Conservation (phyloP, 1,284 basidiomycete species). For the Athelia sp. region DNA sequence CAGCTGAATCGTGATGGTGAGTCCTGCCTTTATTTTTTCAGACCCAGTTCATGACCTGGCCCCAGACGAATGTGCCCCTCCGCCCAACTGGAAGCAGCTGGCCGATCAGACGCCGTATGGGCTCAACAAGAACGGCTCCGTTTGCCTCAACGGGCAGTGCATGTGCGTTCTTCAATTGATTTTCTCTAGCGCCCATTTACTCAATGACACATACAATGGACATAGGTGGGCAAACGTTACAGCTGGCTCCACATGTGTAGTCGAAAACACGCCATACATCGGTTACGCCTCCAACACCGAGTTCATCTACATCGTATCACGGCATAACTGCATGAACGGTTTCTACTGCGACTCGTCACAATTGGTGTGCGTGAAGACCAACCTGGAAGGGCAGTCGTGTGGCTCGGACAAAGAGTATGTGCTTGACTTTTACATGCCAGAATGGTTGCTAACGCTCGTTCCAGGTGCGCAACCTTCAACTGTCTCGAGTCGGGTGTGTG, state of each 20-base stretch:
- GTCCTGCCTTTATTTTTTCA: conserved; percentile 14
- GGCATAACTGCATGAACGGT: conserved; percentile 63
- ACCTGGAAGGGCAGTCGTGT: conserved; percentile 56
- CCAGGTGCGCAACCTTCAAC: conserved; percentile 73
- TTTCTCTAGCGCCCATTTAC: conserved; percentile 1
- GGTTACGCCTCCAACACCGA: conserved; percentile 55
- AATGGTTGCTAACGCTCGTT: conserved; percentile 4
- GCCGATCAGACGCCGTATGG: conserved; percentile 52
- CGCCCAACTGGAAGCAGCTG: conserved; percentile 60
- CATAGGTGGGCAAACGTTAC: conserved; percentile 73
- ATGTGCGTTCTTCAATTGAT: conserved; percentile 37
- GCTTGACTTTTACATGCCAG: conserved; percentile 2
- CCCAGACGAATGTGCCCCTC: conserved; percentile 71
- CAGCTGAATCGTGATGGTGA: conserved; percentile 86
- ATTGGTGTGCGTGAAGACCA: conserved; percentile 54
- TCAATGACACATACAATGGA: neutral
- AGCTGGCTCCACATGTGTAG: conserved; percentile 52
- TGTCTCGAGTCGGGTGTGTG: conserved; percentile 62
- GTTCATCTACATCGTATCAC: conserved; percentile 74
- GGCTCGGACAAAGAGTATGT: conserved; percentile 78
- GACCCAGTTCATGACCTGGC: neutral
- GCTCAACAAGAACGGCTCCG: conserved; percentile 74
- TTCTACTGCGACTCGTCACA: conserved; percentile 72
- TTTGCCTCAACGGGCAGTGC: conserved; percentile 80
- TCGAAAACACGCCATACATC: conserved; percentile 77